Evolutionary conservation across 345 rosid species (phyloP), one percentile per base, ranked within the genome.

Genomic region (Eucalyptus pauciflora): DNA sequence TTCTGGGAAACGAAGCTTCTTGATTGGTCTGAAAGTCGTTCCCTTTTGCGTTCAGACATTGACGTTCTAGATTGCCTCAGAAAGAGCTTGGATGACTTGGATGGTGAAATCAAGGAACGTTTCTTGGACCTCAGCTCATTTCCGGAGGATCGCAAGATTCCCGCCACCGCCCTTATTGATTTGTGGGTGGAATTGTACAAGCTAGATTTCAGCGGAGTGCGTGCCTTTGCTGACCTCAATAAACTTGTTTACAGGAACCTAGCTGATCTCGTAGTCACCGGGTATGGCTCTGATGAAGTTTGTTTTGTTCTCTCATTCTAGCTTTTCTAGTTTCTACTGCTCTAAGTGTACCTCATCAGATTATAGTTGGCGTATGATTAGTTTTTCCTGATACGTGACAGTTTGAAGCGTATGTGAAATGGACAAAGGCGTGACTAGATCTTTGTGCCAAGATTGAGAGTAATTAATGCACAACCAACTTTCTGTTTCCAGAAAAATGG

Each of bases 61-160:
- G 92, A 92, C 4, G 88, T 96, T 87, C 90, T 93, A 37, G 24
- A 80, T 27, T 83, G 93, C 91, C 95, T 96, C 48, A 86, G 90
- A 50, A 94, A 89, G 64, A 95, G 96, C 88, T 90, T 96, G 64
- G 81, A 91, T 71, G 89, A 91, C 64, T 85, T 95, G 22, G 87
- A 92, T 48, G 15, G 60, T 52, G 27, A 67, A 13, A 29, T 88
- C 5, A 92, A 91, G 91, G 90, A 94, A 60, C 95, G 96, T 88
- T 96, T 90, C 92, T 50, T 94, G 91, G 97, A 95, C 89, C 88
- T 95, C 56, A 91, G 95, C 10, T 93, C 87, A 22, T 96, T 96
- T 87, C 94, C 94, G 9, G 95, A 94, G 90, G 98, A 92, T 88
- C 93, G 93, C 58, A 91, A 85, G 91, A 93, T 94, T 51, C 94